Evolutionary conservation across 768 basidiomycete species (phyloP).

Genomic region (Multifurca ochricompacta): DNA sequence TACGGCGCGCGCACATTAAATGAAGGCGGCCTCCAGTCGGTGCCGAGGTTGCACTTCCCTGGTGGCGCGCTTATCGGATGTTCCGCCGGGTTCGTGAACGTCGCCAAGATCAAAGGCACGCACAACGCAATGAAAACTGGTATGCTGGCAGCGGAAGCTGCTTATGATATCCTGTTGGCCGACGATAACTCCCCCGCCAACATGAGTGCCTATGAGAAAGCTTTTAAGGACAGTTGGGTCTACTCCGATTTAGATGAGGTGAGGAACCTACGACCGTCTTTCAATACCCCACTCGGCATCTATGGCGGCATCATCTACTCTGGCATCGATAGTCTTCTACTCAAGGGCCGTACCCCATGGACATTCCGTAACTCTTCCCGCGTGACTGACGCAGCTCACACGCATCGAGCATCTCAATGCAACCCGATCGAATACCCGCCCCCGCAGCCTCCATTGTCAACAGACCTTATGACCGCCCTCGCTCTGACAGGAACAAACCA

Average conservation of each 20-base stretch:
- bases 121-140: conserved; percentile 99
- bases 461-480: conserved; percentile 87
- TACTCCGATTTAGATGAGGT: conserved; percentile 82
- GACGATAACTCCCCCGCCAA: conserved; percentile 34
- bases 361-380: conserved; percentile 64
- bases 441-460: conserved; percentile 83
- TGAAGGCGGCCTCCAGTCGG: conserved; percentile 89
- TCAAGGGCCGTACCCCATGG: conserved; percentile 86
- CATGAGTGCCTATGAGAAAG: conserved; percentile 65
- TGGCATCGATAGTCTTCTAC: conserved; percentile 76
- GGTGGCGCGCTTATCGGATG: conserved; percentile 94
- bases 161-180: conserved; percentile 51
- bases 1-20: conserved; percentile 88
- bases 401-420: conserved; percentile 55
- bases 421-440: conserved; percentile 79
- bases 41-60: conserved; percentile 81
- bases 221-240: conserved; percentile 75
- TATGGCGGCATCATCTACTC: conserved; percentile 87
- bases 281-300: conserved; percentile 70
- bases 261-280: conserved; percentile 85
- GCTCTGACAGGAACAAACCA: conserved; percentile 92
- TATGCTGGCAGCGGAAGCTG: conserved; percentile 91
- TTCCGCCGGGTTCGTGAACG: conserved; percentile 92
- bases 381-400: conserved; percentile 59
- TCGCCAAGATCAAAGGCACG: conserved; percentile 97